Evolutionary conservation across 352 stramenopile species (phyloP).

Genomic region (Globisporangium lucens): DNA sequence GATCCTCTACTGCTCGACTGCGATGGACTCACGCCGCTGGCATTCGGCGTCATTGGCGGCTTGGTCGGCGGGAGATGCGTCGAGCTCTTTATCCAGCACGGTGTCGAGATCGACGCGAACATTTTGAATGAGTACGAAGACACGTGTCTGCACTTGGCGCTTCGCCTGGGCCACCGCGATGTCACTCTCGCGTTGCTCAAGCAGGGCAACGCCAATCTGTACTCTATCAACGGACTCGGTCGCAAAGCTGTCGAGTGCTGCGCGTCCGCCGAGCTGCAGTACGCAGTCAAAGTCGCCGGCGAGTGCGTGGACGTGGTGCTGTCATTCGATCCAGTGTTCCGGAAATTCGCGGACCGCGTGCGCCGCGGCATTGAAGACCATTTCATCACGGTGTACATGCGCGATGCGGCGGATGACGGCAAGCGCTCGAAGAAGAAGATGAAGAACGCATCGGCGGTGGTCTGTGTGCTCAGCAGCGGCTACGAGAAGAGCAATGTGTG

Average conservation of each 20-base stretch:
- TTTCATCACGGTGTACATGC: constrained; percentile 76
- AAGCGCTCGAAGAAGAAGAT: constrained; percentile 50
- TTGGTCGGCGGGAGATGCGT: constrained; percentile 45
- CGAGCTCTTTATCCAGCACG: constrained; percentile 48
- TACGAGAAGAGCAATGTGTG: constrained; percentile 66
- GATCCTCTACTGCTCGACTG: constrained; percentile 53
- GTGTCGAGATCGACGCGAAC: constrained; percentile 44
- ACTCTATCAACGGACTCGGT: constrained; percentile 47
- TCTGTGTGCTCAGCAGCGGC: constrained; percentile 66
- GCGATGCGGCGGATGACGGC: constrained; percentile 39
- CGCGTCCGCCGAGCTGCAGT: constrained; percentile 70
- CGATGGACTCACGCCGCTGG: constrained; percentile 62
- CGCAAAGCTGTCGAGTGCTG: constrained; percentile 70
- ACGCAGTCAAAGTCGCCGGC: constrained; percentile 67
- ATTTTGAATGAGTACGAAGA: constrained; percentile 52
- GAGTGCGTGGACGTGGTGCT: constrained; percentile 73
- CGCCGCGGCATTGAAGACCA: constrained; percentile 68
- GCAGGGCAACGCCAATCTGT: constrained; percentile 51
- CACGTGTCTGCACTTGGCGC: constrained; percentile 68
- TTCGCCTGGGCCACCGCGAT: constrained; percentile 56
- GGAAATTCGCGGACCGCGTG: constrained; percentile 54
- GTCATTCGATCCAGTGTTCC: constrained; percentile 69
- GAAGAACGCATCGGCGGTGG: constrained; percentile 58
- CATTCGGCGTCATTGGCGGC: constrained; percentile 57
- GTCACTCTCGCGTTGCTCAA: constrained; percentile 62